Evolutionary conservation across 805 yeast genomes (phyloP), one percentile per base, ranked within the genome.

Genomic region (Schizosaccharomyces osmophilus): DNA sequence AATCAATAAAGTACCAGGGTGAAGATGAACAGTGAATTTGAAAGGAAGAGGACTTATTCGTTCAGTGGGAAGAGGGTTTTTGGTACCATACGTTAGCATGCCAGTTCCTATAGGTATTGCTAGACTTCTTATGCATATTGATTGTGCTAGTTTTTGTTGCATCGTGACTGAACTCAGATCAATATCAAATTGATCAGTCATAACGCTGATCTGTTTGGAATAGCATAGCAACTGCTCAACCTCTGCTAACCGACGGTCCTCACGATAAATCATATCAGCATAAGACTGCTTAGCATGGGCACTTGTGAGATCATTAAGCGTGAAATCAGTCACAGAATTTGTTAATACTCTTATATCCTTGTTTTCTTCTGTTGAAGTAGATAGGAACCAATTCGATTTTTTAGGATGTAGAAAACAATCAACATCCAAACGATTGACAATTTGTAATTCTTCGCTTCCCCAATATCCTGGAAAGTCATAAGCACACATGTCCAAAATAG

Each of bases 41-140:
- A 89, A 73, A 63, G 79, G 80, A 0, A 95, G 89, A 24, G 85
- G 81, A 0, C 85, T 85, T 67, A 87, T 84, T 64, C 83, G 81
- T 69, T 90, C 97, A 0, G 97, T 87, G 51, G 87, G 77, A 62
- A 89, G 72, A 0, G 97, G 97, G 61, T 77, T 76, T 62, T 87
- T 73, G 17, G 85, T 81, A 3, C 83, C 80, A 61, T 78, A 79
- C 62, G 83, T 81, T 9, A 87, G 72, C 0, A 88, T 85, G 0
- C 87, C 88, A 65, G 90, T 77, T 0, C 95, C 95, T 31, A 84
- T 71, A 0, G 95, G 87, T 26, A 83, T 78, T 0, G 94, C 78
- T 59, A 87, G 74, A 0, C 95, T 86, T 65, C 97, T 74, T 36
- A 82, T 68, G 0, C 85, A 85, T 32, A 82, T 81, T 41, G 80